Evolutionary conservation across 257 asterid species (phyloP).

Genomic region (Salvia rosmarinus): DNA sequence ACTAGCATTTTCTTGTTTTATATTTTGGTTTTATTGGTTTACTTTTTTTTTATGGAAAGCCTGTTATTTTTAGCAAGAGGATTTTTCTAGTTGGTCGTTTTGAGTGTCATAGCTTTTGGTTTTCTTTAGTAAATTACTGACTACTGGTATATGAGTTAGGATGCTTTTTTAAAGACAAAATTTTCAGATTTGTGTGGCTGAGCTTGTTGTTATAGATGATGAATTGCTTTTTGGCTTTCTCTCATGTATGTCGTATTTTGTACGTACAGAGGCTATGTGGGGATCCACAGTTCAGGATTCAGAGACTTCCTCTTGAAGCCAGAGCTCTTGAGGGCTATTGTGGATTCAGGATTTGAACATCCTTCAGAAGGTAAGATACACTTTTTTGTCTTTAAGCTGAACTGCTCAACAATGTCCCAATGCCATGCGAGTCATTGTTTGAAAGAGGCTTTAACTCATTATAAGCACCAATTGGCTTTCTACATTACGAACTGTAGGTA

Average conservation of each 20-base stretch:
- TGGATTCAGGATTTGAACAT: conserved; percentile 67
- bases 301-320: conserved; percentile 65
- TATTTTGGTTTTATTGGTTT: not conserved
- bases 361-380: conserved; percentile 59
- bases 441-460: not conserved
- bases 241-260: not conserved
- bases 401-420: not conserved
- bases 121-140: not conserved
- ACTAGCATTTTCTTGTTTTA: not conserved
- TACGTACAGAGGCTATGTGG: conserved; percentile 56
- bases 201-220: not conserved
- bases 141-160: not conserved
- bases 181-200: not conserved
- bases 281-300: conserved; percentile 67
- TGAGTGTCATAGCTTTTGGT: not conserved
- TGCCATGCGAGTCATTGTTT: not conserved
- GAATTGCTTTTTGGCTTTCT: not conserved
- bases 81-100: not conserved
- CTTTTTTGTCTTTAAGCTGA: not conserved
- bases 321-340: conserved; percentile 62
- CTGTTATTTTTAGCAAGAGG: not conserved
- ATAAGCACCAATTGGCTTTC: not conserved
- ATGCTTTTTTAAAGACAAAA: not conserved
- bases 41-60: not conserved
- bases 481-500: not conserved